phyloP scores from a whole-genome alignment of 345 rosid genomes.

The Noccaea bulbosa region DNA sequence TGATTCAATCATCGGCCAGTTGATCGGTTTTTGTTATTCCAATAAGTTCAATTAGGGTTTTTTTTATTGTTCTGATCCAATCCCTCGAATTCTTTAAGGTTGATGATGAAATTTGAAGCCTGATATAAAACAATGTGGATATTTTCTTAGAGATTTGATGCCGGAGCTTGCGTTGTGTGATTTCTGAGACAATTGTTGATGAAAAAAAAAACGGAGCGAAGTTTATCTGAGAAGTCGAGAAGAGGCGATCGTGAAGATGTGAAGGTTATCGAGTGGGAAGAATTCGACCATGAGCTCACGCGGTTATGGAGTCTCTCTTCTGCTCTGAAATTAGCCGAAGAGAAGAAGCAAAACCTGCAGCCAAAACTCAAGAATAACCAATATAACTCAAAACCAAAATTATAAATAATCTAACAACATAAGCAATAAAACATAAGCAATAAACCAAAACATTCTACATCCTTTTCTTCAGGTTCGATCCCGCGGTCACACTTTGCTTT shows the following conservation, averaged over 20 bases:
- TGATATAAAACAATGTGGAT: slow-evolving; percentile 28
- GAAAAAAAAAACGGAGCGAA: slow-evolving; percentile 48
- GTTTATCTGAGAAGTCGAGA: slow-evolving; percentile 32
- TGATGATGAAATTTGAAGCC: slow-evolving; percentile 32
- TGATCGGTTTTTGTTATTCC: neutral
- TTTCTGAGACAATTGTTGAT: too few species aligned
- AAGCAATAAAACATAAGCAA: too few species aligned
- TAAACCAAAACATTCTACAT: too few species aligned
- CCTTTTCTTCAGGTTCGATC: too few species aligned
- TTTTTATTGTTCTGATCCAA: slow-evolving; percentile 24
- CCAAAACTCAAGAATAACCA: slow-evolving; percentile 66
- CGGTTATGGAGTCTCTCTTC: slow-evolving; percentile 84
- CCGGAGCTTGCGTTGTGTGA: too few species aligned
- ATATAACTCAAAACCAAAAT: too few species aligned
- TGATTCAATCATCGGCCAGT: neutral
- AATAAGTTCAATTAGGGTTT: slow-evolving; percentile 25
- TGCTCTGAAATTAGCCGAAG: slow-evolving; percentile 66
- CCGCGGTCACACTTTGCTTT: too few species aligned
- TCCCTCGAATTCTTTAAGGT: neutral
- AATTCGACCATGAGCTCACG: slow-evolving; percentile 84
- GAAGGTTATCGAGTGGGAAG: slow-evolving; percentile 85
- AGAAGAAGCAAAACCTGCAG: slow-evolving; percentile 61
- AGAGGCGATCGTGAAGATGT: slow-evolving; percentile 46
- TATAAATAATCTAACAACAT: too few species aligned
- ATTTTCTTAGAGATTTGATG: slow-evolving; percentile 12